Conservation (phyloP, 2,329 filamentous ascomycete genomes). For the Claviceps maximensis region DNA sequence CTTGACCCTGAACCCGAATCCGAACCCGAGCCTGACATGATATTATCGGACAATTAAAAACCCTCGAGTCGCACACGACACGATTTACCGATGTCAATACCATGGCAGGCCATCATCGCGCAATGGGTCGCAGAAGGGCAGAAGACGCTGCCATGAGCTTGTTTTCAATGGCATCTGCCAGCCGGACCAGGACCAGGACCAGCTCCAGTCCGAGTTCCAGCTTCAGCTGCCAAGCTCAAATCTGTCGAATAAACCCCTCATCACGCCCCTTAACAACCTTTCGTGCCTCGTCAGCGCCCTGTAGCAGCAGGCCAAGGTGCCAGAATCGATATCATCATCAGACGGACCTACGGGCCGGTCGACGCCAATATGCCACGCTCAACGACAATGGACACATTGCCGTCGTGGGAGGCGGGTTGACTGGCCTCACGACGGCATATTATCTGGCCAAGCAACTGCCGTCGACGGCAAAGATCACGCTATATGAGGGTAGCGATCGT, state of each 20-base stretch:
- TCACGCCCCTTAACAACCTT: neutral
- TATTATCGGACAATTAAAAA: neutral
- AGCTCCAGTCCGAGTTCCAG: neutral
- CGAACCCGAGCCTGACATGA: neutral
- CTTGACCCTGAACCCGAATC: neutral
- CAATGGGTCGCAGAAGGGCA: conserved; percentile 8
- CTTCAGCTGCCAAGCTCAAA: neutral
- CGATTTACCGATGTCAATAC: neutral
- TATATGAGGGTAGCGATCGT: conserved; percentile 61
- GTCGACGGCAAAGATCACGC: conserved; percentile 51
- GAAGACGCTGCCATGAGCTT: conserved; percentile 15
- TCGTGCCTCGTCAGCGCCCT: neutral
- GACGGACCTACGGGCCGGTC: conserved; percentile 3
- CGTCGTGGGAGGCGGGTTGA: conserved; percentile 70
- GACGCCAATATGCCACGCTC: conserved; percentile 7
- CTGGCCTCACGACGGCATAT: conserved; percentile 66
- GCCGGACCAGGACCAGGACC: conserved; percentile 1
- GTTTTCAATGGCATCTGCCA: conserved; percentile 12
- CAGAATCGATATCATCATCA: conserved; percentile 6
- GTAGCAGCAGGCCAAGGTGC: neutral
- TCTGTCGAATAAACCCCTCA: neutral
- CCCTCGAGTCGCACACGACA: neutral
- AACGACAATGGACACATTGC: conserved; percentile 35
- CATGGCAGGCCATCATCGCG: neutral
- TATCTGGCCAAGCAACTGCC: conserved; percentile 60